Conservation (phyloP, 202 grass and related monocot species). For the Sporobolus alterniflorus region DNA sequence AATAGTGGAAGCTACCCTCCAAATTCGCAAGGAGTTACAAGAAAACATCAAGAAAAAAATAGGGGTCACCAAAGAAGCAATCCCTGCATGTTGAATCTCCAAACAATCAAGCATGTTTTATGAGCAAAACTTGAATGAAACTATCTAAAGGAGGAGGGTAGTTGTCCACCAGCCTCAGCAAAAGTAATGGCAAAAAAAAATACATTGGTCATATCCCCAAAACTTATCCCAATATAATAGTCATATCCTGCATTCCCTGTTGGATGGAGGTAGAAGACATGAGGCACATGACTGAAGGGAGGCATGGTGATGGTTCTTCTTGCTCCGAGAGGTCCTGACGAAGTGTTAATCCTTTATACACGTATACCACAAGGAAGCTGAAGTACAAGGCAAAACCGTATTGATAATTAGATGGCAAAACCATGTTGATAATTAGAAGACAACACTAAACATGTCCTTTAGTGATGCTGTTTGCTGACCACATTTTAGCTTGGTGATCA, state of each 20-base stretch:
- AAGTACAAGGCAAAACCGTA: neutral
- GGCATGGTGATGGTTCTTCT: neutral
- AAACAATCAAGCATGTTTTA: neutral
- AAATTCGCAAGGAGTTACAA: neutral
- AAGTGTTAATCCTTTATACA: neutral
- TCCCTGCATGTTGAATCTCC: neutral
- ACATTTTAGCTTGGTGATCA: neutral
- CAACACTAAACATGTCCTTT: neutral
- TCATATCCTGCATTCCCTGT: neutral
- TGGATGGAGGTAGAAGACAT: neutral
- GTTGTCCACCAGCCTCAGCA: neutral
- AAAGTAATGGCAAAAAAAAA: constrained; percentile 14
- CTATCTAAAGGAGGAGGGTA: neutral
- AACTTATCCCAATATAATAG: neutral
- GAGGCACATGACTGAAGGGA: neutral
- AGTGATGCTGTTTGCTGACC: neutral
- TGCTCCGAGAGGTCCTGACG: neutral
- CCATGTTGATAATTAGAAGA: too few relatives aligned
- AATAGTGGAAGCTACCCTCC: neutral
- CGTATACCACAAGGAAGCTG: neutral
- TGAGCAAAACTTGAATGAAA: too few relatives aligned
- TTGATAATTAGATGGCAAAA: too few relatives aligned
- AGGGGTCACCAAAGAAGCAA: neutral
- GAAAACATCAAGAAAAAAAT: neutral
- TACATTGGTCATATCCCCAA: neutral